Percentiles rank a stretch among this genome's conserved stretches.
These are phyloP conservation scores for Aspergillus affinis DNA, from an alignment of 495 filamentous ascomycete species.

Conservation along the genomic window DNA sequence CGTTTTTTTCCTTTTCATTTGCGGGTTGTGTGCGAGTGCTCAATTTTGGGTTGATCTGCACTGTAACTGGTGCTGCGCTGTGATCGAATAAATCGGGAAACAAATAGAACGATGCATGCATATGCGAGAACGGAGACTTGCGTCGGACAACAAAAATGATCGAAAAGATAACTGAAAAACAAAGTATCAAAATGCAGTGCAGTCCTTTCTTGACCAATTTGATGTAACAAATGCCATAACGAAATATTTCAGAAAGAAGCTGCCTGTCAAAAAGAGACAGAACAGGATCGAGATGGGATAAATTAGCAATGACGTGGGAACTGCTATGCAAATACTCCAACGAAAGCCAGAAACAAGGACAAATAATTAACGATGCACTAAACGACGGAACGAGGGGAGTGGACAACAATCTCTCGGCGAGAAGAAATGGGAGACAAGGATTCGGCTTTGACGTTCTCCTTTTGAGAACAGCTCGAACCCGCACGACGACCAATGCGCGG, in stretches of 20 bases:
- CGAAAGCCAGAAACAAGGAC: neutral
- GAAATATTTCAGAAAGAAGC: neutral
- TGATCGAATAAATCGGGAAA: neutral
- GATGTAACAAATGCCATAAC: neutral
- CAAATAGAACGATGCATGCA: neutral
- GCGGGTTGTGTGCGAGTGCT: no score
- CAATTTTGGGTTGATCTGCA: neutral
- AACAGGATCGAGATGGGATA: neutral
- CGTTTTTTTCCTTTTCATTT: slow-evolving; percentile 6
- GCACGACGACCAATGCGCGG: slow-evolving; percentile 26
- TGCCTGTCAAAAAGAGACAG: neutral
- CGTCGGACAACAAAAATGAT: neutral
- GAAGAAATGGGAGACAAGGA: slow-evolving; percentile 39
- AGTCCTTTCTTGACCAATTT: neutral
- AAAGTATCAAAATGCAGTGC: neutral
- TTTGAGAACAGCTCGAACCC: slow-evolving; percentile 31
- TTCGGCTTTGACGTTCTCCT: slow-evolving; percentile 34
- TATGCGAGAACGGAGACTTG: neutral
- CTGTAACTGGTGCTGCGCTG: neutral
- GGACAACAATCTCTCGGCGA: slow-evolving; percentile 30
- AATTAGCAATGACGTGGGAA: neutral
- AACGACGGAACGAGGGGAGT: slow-evolving; percentile 25
- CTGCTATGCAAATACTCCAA: neutral
- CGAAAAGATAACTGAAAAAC: neutral
- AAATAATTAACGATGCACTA: slow-evolving; percentile 7